A percentile compares a stretch with the other conserved stretches of the same genome.
Evolutionary conservation across 2,329 filamentous ascomycete genomes (phyloP).

Genomic region (Neopestalotiopsis sp.): DNA sequence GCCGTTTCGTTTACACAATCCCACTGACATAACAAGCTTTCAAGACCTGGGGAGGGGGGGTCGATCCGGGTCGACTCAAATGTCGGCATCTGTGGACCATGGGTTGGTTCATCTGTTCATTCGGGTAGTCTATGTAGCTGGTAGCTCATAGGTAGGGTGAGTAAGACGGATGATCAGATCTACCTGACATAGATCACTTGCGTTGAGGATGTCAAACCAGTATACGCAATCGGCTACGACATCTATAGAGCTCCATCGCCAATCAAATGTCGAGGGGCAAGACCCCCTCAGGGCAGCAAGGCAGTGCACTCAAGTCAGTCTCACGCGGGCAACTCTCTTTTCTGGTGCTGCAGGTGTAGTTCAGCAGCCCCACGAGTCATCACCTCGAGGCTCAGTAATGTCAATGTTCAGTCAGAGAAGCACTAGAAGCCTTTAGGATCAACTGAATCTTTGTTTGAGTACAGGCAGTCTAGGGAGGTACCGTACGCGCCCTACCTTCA

Average conservation of each 20-base stretch:
- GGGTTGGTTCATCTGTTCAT: neutral
- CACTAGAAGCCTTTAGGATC: neutral
- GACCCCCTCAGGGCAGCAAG: neutral
- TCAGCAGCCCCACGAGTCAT: neutral
- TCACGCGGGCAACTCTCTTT: neutral
- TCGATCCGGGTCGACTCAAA: neutral
- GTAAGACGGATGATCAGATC: neutral
- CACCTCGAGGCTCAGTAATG: neutral
- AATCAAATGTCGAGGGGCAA: neutral
- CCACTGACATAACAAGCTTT: neutral
- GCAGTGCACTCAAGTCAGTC: neutral
- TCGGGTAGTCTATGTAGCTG: neutral
- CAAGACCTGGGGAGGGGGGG: neutral
- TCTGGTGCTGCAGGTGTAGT: neutral
- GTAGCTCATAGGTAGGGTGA: neutral
- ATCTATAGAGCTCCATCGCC: neutral
- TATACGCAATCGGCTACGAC: constrained; percentile 1
- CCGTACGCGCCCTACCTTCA: neutral
- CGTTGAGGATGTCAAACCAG: neutral
- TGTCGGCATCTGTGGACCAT: neutral
- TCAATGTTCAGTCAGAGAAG: neutral
- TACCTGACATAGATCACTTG: constrained; percentile 1
- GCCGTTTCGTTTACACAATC: constrained; percentile 12
- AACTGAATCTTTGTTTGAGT: neutral
- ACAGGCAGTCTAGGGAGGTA: neutral